A percentile compares a stretch with the other conserved stretches of the same genome.
Evolutionary conservation across 257 asterid genomes (phyloP).

Genomic region (Scutellaria galericulata): DNA sequence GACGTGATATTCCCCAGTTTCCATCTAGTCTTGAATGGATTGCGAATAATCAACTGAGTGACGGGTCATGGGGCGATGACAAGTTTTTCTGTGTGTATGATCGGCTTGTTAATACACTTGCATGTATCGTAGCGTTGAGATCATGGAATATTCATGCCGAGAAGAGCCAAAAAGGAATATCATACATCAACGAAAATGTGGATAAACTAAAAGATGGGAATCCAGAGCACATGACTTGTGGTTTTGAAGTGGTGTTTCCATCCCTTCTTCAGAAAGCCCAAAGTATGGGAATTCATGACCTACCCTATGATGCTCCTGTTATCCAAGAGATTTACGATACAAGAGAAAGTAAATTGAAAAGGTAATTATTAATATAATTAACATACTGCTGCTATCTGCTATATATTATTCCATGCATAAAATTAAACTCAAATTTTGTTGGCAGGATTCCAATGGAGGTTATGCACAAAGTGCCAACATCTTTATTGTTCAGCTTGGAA

Average conservation of each 20-base stretch:
- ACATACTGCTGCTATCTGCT: too few relatives aligned
- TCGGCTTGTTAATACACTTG: slow-evolving; percentile 50
- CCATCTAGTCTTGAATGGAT: slow-evolving; percentile 49
- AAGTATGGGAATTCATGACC: slow-evolving; percentile 29
- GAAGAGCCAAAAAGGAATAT: slow-evolving; percentile 33
- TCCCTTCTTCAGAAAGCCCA: slow-evolving; percentile 45
- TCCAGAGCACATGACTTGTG: slow-evolving; percentile 45
- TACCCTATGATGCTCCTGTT: slow-evolving; percentile 37
- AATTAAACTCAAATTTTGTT: neutral
- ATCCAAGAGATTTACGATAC: neutral
- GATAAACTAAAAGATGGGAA: slow-evolving; percentile 31
- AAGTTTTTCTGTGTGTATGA: slow-evolving; percentile 33
- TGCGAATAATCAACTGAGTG: slow-evolving; percentile 43
- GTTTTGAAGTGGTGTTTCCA: slow-evolving; percentile 52
- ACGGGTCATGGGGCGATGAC: slow-evolving; percentile 60
- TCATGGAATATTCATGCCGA: slow-evolving; percentile 42
- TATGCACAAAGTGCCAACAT: slow-evolving; percentile 50
- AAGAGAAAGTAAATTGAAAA: neutral
- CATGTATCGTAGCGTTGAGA: slow-evolving; percentile 50
- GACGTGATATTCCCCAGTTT: slow-evolving; percentile 38
- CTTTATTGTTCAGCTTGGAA: slow-evolving; percentile 54
- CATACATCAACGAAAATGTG: slow-evolving; percentile 43
- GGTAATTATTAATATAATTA: neutral
- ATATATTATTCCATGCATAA: too few relatives aligned
- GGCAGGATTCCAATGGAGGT: slow-evolving; percentile 53